A percentile compares a stretch with the other conserved stretches of the same genome.
phyloP scores from a whole-genome alignment of 2,329 filamentous ascomycete genomes.

The Diaporthe australafricana region DNA sequence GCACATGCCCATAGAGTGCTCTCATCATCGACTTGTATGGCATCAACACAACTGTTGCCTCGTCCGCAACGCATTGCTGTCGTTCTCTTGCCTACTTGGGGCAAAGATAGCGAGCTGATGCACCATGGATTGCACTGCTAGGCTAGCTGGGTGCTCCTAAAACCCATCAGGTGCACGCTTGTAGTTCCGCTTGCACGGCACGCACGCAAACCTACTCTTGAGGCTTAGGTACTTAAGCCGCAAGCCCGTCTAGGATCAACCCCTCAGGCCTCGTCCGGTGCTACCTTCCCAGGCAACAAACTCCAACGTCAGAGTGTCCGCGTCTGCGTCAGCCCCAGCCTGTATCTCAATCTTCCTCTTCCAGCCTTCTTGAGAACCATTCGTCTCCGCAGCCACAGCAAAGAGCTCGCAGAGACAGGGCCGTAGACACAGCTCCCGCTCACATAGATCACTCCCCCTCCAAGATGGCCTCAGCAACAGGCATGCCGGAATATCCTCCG shows the following conservation, averaged over 20 bases:
- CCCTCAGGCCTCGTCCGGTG: not conserved
- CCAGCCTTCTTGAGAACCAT: not conserved
- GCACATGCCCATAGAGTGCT: not conserved
- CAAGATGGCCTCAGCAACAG: constrained; percentile 76
- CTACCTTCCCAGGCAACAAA: constrained; percentile 2
- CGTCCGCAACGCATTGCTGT: constrained; percentile 8
- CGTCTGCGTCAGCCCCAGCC: not conserved
- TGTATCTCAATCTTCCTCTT: not conserved
- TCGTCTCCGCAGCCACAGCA: not conserved
- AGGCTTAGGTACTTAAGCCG: not conserved
- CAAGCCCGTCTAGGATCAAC: constrained; percentile 15
- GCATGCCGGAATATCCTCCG: constrained; percentile 67
- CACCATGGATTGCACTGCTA: not conserved
- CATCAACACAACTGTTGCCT: constrained; percentile 38
- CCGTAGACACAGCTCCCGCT: not conserved
- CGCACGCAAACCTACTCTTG: not conserved
- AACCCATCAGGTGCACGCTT: constrained; percentile 10
- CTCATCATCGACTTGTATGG: constrained; percentile 33
- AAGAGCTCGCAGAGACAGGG: not conserved
- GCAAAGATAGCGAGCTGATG: not conserved
- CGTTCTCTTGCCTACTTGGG: constrained; percentile 25
- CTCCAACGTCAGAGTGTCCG: not conserved
- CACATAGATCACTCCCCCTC: not conserved
- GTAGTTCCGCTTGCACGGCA: not conserved
- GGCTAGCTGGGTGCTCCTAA: not conserved